Conservation (phyloP, 257 asterid genomes). For the Rhazya stricta region DNA sequence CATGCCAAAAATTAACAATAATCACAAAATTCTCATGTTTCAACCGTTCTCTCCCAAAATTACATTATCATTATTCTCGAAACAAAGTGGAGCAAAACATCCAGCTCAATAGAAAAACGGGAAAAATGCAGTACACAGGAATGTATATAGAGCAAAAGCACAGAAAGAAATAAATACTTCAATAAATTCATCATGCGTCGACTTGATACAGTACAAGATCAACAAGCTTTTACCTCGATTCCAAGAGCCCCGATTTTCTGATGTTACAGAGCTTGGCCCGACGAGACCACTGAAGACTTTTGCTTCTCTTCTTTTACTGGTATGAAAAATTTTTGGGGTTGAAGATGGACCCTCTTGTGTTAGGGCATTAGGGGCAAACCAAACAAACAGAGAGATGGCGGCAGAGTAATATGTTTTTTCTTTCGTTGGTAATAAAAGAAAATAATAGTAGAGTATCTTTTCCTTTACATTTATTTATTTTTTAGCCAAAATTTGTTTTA, state of each 20-base stretch:
- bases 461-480: too few relatives aligned
- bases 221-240: slow-evolving; percentile 6
- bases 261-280: background rate
- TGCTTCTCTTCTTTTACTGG: background rate
- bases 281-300: background rate
- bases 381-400: too few relatives aligned
- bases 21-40: too few relatives aligned
- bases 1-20: background rate
- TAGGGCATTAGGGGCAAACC: slow-evolving; percentile 12
- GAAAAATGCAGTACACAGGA: background rate
- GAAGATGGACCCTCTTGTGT: background rate
- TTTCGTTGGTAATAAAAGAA: too few relatives aligned
- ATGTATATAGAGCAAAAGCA: background rate
- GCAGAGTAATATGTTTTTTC: too few relatives aligned
- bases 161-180: background rate
- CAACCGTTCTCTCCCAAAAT: background rate
- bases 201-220: background rate
- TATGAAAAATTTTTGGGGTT: background rate
- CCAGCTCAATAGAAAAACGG: background rate
- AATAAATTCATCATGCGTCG: background rate
- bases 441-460: too few relatives aligned
- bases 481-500: too few relatives aligned
- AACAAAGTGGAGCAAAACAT: background rate
- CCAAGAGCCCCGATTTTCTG: background rate
- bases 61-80: background rate